Evolutionary conservation across 106 monocot species (phyloP).

Genomic region (Allium cepa): DNA sequence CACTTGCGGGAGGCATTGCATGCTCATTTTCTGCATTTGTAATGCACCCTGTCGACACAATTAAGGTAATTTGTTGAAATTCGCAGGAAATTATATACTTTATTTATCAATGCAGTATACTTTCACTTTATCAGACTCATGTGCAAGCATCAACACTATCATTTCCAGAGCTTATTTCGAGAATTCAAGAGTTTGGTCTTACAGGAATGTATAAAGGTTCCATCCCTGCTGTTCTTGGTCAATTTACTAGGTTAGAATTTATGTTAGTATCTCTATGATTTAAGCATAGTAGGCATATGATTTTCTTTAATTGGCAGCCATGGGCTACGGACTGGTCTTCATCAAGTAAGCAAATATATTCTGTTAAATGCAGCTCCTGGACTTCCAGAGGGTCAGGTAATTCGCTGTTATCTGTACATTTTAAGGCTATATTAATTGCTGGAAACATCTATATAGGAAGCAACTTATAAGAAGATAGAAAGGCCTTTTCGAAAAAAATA

Average conservation of each 20-base stretch:
- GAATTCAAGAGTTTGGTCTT: slow-evolving; percentile 55
- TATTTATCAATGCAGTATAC: not conserved
- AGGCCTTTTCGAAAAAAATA: not conserved
- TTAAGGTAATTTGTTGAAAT: slow-evolving; percentile 41
- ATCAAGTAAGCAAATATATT: slow-evolving; percentile 55
- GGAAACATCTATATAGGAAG: not conserved
- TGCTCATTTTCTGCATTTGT: slow-evolving; percentile 84
- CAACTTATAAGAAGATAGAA: not conserved
- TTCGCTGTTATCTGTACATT: not conserved
- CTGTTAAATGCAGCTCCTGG: slow-evolving; percentile 39
- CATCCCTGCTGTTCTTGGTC: slow-evolving; percentile 62
- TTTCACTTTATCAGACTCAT: slow-evolving; percentile 34
- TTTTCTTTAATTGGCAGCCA: slow-evolving; percentile 28
- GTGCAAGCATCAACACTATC: slow-evolving; percentile 63
- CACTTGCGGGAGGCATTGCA: slow-evolving; percentile 86
- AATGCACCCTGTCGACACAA: slow-evolving; percentile 78
- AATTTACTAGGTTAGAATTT: slow-evolving; percentile 50
- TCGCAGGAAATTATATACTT: no score
- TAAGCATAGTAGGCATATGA: not conserved
- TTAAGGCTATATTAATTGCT: not conserved
- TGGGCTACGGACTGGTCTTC: slow-evolving; percentile 62
- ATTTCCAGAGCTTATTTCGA: slow-evolving; percentile 44
- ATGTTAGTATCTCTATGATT: not conserved
- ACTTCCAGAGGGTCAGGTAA: slow-evolving; percentile 58
- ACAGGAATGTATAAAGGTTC: slow-evolving; percentile 61